Base-by-base conservation (phyloP, 108 stramenopile species). In the Seminavis robusta region DNA sequence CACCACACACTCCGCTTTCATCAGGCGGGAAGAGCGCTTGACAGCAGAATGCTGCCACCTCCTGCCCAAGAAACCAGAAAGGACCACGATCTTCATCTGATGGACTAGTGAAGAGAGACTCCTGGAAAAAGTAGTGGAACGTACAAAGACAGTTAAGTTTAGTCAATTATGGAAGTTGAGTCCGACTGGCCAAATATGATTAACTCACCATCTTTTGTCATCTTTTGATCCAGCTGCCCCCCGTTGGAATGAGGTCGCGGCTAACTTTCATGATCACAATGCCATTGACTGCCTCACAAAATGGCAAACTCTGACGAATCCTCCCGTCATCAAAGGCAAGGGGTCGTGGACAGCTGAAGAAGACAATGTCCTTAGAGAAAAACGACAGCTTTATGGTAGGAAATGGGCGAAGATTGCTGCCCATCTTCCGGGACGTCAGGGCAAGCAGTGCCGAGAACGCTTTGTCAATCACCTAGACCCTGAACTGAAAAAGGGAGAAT, bases 381-480 rank as follows among this genome's bases (percentile, higher is more conserved):
- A 37, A 9, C 11, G 9, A 37, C 36, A 37, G 13, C 9, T 9
- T 11, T 13, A 37, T 13, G 36, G 36, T n/a, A 37, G 10, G 9
- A 9, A 37, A 37, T 9, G 36, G 36, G 10, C 13, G 36, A 13
- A 37, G 10, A 9, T 37, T 37, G 36, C 36, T 37, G 36, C 11
- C 9, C 44, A 8, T 16, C 9, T 46, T 9, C 44, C 44, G 44
- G 61, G 84, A 21, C 84, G 98, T 20, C 86, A 73, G 42, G 96
- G 96, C 26, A 99, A 99, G 74, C 98, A 99, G 75, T 98, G 97
- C 80, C 77, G 98, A 2, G 98, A 99, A 76, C 87, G 98, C 23
- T 99, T 94, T 94, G 84, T 80, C 57, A 98, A 99, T 75, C 96
- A 97, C 61, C 76, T 99, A 36, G 94, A 97, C 45, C 98, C 98